phyloP scores from a whole-genome alignment of 371 early-diverging fungal species.

The Mucor velutinosus region DNA sequence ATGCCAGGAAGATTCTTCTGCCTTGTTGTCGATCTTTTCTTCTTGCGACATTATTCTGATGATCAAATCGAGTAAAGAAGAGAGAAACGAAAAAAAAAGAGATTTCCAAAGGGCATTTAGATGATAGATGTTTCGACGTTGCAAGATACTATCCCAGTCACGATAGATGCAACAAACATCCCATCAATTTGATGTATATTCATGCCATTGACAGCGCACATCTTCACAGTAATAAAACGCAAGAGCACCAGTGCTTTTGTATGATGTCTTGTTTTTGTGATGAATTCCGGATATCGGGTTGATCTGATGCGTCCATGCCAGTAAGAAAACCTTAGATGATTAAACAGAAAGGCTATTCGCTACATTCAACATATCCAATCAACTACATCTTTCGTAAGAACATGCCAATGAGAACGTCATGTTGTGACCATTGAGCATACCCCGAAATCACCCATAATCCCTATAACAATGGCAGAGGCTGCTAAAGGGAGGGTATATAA shows the following conservation, averaged over 20 bases:
- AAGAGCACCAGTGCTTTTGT: background rate
- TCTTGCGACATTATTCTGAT: conserved; percentile 13
- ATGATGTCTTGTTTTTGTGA: background rate
- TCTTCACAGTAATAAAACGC: background rate
- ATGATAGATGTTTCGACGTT: background rate
- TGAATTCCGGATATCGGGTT: background rate
- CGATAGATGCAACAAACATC: background rate
- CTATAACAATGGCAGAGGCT: background rate
- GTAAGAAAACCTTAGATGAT: background rate
- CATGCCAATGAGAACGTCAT: conserved; percentile 3
- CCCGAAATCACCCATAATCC: background rate
- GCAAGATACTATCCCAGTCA: background rate
- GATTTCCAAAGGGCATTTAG: conserved; percentile 1
- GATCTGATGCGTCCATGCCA: background rate
- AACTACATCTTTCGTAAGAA: background rate
- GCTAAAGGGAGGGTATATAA: background rate
- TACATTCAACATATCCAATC: background rate
- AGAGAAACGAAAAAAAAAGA: background rate
- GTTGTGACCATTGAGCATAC: background rate
- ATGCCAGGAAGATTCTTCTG: conserved; percentile 30
- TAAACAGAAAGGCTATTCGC: background rate
- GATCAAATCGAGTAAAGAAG: background rate
- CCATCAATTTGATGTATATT: background rate
- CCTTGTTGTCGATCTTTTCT: background rate
- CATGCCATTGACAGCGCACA: background rate